Percentiles rank a stretch among this genome's conserved stretches.
These are phyloP conservation scores for Verticillium zaregamsianum DNA, from an alignment of 2,329 filamentous ascomycete genomes.

Conservation along the genomic window DNA sequence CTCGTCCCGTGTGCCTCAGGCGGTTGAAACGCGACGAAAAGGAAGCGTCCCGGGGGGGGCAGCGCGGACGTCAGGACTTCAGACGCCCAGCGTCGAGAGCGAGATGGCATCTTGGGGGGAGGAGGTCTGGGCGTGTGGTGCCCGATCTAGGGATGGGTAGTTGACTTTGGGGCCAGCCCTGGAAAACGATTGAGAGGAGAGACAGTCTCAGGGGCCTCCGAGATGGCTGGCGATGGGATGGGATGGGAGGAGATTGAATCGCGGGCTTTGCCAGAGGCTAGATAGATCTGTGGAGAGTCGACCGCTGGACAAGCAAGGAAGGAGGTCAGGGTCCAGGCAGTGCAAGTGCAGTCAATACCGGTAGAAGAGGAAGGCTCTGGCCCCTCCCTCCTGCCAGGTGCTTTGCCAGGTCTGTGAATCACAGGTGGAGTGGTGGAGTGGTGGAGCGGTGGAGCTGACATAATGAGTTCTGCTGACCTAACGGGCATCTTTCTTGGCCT, in stretches of 20 bases:
- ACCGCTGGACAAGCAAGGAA: too few species aligned
- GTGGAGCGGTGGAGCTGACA: too few species aligned
- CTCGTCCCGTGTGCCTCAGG: neutral
- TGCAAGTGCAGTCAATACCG: too few species aligned
- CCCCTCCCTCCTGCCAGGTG: too few species aligned
- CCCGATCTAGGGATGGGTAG: neutral
- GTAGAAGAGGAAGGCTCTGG: too few species aligned
- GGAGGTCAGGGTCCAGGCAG: too few species aligned
- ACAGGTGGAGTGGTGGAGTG: too few species aligned
- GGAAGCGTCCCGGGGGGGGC: neutral
- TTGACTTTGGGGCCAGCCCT: neutral
- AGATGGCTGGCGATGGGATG: neutral
- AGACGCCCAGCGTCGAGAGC: neutral
- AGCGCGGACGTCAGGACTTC: neutral
- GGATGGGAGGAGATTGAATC: too few species aligned
- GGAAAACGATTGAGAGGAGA: neutral
- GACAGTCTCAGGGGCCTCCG: neutral
- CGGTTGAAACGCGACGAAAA: neutral
- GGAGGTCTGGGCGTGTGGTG: neutral
- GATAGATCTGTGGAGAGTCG: too few species aligned
- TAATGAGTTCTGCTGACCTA: too few species aligned
- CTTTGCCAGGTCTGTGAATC: too few species aligned
- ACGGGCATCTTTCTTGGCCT: neutral
- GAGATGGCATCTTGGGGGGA: neutral
- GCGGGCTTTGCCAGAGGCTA: too few species aligned